Base-by-base conservation (phyloP, 2,329 filamentous ascomycete species). In the Monilinia polystroma region DNA sequence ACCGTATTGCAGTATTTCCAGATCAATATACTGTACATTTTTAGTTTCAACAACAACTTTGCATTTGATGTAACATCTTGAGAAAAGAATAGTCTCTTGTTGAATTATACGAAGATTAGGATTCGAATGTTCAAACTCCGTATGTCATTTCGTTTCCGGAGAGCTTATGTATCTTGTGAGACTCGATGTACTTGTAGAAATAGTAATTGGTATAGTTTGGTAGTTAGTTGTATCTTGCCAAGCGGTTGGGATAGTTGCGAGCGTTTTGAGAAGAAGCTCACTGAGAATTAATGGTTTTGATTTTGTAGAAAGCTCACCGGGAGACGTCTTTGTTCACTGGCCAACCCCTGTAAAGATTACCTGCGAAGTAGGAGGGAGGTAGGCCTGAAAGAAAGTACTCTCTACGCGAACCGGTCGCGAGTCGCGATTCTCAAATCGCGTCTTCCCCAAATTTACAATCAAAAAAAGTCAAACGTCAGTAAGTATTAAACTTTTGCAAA, bases 331-430 rank as follows among this genome's bases (percentile, higher is more conserved):
- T 23, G 52, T 55, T 64, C 52, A 16, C 41, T 55, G 52, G 62
- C 41, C 52, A 64, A 64, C 53, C 63, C 20, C 20, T 60, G 43
- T 23, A 32, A n/a, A 35, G 7, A 35, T 35, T 35, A 35, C 32
- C 32, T 32, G 23, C 23, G 23, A 23, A 23, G 23, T 29, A 29
- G 29, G 29, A 29, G 29, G 29, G 4, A 29, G 16, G 4, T 51
- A 29, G 16, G 4, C 51, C 38, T 18, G 12, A 23, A 38, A 23
- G 16, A 38, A 60, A 60, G 58, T 60, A 53, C 29, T 66, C 18
- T 66, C 18, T 66, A 66, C 64, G 55, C 64, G 55, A 65, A 60
- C 49, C 12, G 29, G 35, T 66, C 64, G 64, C 64, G 55, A 52
- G 41, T 53, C 64, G 41, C 12, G 41, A 43, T 16, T 43, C 1